Evolutionary conservation across 2,329 filamentous ascomycete genomes (phyloP), one percentile per base, ranked within the genome.

Genomic region (Fonsecaea nubica): DNA sequence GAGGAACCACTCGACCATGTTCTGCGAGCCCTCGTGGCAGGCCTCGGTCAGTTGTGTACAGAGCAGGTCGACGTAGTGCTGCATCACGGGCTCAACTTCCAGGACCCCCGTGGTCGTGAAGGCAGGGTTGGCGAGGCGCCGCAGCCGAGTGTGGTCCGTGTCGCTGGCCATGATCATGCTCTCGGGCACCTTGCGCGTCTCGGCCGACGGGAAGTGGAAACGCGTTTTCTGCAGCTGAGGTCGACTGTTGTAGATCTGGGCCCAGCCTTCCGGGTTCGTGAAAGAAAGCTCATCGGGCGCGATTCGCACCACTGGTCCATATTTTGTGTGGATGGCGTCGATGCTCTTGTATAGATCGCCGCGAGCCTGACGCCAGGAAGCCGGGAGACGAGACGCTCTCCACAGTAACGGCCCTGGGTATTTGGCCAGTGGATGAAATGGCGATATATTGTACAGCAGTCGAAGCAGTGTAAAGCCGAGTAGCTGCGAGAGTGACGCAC

Each of bases 61-160:
- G 8, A 71, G 63, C 1, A 61, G 10, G 25, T 69, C 65, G 40
- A 65, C 45, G 61, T 71, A 70, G 25, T 58, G 30, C 50, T 68
- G 59, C 25, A 71, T 36, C 5, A 70, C 48, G 0, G 73, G 66
- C 58, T 79, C 78, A 62, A 80, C 80, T 15, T 78, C 76, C 8
- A 71, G 69, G 12, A 83, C 58, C 2, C 78, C 77, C 52, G 75
- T 75, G 45, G 82, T 80, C 0, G 80, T 80, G 69, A 83, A 83
- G 0, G 78, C 79, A 52, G 78, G 76, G 0, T 76, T 73, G 4
- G 82, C 61, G 1, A 77, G 70, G 0, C 75, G 71, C 32, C 80
- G 75, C n/a, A 75, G 63, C 2, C 72, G 67, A 7, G 69, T 54
- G 59, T 78, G 77, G 4, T 75, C 69, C 3, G 53, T 8, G 32